Base-by-base conservation (phyloP, 192 early-diverging fungal genomes). In the Coemansia sp. region DNA sequence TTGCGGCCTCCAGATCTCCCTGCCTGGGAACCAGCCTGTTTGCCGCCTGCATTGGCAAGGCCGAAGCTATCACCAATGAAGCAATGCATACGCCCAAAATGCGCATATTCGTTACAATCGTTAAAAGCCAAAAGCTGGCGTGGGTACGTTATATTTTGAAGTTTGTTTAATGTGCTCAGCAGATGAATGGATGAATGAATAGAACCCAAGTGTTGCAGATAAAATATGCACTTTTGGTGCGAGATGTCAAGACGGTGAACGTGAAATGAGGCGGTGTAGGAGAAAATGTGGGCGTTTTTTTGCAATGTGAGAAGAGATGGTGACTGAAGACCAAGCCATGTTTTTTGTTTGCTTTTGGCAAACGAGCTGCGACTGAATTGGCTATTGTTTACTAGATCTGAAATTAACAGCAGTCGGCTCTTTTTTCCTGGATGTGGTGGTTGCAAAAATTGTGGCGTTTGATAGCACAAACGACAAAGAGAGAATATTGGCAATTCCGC, bases 51-150 rank as follows among this genome's bases (percentile, higher is more conserved):
- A 55, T 18, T 16, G 75, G 75, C 32, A 65, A 59, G 10, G 75
- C 75, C 26, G 14, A 54, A 11, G 65, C 41, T 13, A 77, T 52
- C 29, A 62, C 58, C 45, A 77, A 58, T 22, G 66, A 61, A 1
- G 62, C 68, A 23, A 61, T 41, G n/a, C 62, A 68, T 19, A 77
- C 66, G 54, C 69, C 60, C n/a, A 64, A 35, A 41, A 68, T 9
- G 39, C 69, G 68, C 75, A 77, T 77, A 39, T 47, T 67, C 65
- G 58, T 67, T 32, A 67, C 19, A 43, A 38, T 61, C 59, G 43
- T 61, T 24, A 48, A 50, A 24, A 16, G 29, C 26, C 19, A 18
- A 19, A 43, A 43, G 41, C 16, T 43, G 41, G 41, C 41, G 41
- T 43, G 41, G 41, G 41, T 43, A 43, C 41, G 14, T 43, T 43